Evolutionary conservation across 2,329 filamentous ascomycete species (phyloP).

Genomic region (Paracoccidioides lutzii): DNA sequence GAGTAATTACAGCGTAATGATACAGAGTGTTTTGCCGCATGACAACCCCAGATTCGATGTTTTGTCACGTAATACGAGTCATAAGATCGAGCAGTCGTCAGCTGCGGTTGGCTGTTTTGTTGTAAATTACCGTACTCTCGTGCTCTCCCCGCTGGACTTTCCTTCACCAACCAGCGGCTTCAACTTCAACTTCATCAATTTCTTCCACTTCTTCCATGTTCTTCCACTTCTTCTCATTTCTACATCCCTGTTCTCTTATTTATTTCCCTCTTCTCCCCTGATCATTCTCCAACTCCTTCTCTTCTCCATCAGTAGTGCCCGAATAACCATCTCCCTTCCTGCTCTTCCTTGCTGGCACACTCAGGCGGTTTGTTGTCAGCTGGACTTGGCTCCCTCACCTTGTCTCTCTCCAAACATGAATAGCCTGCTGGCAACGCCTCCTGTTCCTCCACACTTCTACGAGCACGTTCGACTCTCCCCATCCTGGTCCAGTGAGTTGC

Average conservation of each 20-base stretch:
- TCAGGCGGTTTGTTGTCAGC: conserved; percentile 14
- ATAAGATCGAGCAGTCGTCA: not conserved
- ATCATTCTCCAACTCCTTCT: conserved; percentile 20
- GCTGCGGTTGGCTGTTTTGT: not conserved
- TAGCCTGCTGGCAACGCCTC: conserved; percentile 45
- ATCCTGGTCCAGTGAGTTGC: conserved; percentile 43
- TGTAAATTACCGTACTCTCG: not conserved
- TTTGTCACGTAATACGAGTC: conserved; percentile 1
- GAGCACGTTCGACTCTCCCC: conserved; percentile 48
- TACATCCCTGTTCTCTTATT: not conserved
- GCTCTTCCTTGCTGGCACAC: conserved; percentile 3
- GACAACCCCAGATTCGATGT: not conserved
- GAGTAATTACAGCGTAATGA: not conserved
- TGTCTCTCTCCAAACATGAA: conserved; percentile 39
- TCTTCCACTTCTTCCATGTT: conserved; percentile 1
- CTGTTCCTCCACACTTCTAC: conserved; percentile 51
- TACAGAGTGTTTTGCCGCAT: not conserved
- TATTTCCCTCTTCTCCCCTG: conserved; percentile 7
- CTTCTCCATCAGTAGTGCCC: conserved; percentile 9
- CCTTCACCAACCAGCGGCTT: not conserved
- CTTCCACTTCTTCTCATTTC: conserved; percentile 19
- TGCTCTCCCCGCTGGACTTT: not conserved
- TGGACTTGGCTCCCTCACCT: conserved; percentile 12
- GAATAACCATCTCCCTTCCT: conserved; percentile 4
- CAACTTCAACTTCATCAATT: not conserved